These are phyloP conservation scores for Solidago caesia DNA, from an alignment of 129 eudicot genomes.

Conservation along the genomic window DNA sequence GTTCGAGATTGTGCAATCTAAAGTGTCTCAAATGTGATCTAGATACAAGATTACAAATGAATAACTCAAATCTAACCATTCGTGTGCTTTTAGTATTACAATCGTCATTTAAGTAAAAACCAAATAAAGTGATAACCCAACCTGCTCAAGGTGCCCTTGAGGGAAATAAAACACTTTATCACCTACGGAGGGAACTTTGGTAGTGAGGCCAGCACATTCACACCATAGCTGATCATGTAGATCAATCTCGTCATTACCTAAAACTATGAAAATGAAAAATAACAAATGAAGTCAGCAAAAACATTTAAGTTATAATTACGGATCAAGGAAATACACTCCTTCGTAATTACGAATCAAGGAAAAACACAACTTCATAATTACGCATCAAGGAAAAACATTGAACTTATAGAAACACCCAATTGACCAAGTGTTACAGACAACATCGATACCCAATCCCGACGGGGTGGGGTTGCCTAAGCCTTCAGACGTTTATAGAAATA, in stretches of 20 bases:
- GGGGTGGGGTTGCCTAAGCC: too few species aligned
- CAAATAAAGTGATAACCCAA: conserved; percentile 3
- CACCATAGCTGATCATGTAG: conserved; percentile 30
- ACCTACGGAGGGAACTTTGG: conserved; percentile 28
- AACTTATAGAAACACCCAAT: background rate
- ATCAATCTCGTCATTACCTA: conserved; percentile 30
- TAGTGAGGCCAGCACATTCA: conserved; percentile 35
- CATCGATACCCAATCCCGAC: too few species aligned
- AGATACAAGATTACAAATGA: conserved; percentile 10
- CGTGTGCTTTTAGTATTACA: background rate
- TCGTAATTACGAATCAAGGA: background rate
- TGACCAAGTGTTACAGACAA: too few species aligned
- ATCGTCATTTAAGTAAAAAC: background rate
- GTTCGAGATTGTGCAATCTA: background rate
- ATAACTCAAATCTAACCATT: background rate
- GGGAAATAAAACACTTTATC: conserved; percentile 42
- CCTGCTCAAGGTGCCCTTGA: conserved; percentile 47
- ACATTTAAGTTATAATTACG: background rate
- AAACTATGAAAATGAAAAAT: conserved; percentile 2
- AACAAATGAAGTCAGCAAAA: background rate
- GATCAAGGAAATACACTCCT: background rate
- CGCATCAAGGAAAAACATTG: conserved; percentile 1
- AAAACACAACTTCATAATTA: background rate
- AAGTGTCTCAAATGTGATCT: background rate
- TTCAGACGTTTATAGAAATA: too few species aligned